Base-by-base conservation (phyloP, 257 asterid species). In the Datura wrightii region DNA sequence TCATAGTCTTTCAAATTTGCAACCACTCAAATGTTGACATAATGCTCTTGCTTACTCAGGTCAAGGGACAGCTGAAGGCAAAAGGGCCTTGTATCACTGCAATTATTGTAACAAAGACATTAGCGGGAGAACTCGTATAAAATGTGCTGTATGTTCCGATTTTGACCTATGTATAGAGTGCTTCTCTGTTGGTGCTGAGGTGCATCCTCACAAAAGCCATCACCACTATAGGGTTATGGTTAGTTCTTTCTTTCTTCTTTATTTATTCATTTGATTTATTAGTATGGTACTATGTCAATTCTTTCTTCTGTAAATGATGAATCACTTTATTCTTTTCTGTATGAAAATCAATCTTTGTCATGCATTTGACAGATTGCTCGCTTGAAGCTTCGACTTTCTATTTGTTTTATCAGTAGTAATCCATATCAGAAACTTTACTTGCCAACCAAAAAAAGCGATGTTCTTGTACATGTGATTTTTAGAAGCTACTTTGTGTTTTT, bases 121-220 rank as follows among this genome's bases (percentile, higher is more conserved):
- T 78, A 84, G 96, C 0, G 97, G 98, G 88, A 90, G 91, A 86
- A 88, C 89, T 84, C 97, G 97, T 84, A 94, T 94, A 81, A 94
- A 94, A 85, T 94, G 98, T 90, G 96, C 90, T 66, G 91, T 91
- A n/a, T 94, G 96, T 84, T 92, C 94, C 19, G 97, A 94, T 88
- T 94, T 94, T 85, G 98, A 94, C 91, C 88, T 94, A 42, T 94
- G 98, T 89, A 87, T 94, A 54, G 98, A 94, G 82, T 94, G 98
- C 87, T 94, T 94, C 92, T 94, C 98, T 44, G 96, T 94, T 16
- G 98, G 98, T 80, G 96, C 92, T 14, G 98, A 94, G 92, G 95
- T 94, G 88, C 87, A 92, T 85, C 97, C 98, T 52, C 98, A 94
- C 89, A 91, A 92, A 88, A 91, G 95, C 89, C 86, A 87, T 86